Conservation (phyloP, 2,329 filamentous ascomycete genomes). For the Fusarium sp. region DNA sequence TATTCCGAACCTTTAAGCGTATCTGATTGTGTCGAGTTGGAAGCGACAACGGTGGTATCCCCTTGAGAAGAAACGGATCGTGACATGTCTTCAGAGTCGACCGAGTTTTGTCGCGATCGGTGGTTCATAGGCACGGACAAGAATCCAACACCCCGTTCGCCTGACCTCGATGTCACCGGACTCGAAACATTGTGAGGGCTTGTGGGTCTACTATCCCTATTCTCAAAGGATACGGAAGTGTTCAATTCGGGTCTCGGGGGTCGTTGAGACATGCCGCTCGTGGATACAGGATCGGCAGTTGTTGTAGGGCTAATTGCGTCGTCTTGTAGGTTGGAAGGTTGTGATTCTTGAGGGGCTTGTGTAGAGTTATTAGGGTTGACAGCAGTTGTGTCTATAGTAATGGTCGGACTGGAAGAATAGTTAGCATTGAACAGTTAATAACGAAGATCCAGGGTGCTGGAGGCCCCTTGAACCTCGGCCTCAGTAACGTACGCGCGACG, state of each 20-base stretch:
- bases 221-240: constrained; percentile 74
- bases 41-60: constrained; percentile 71
- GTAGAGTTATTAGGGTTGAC: constrained; percentile 51
- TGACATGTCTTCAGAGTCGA: constrained; percentile 76
- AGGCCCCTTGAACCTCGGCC: constrained; percentile 30
- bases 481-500: constrained; percentile 46
- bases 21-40: constrained; percentile 61
- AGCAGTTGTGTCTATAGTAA: constrained; percentile 68
- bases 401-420: constrained; percentile 61
- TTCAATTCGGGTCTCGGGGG: constrained; percentile 61
- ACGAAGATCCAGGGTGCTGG: constrained; percentile 16
- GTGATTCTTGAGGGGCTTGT: constrained; percentile 50
- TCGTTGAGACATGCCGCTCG: constrained; percentile 43
- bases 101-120: constrained; percentile 76
- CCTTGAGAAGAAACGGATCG: constrained; percentile 73
- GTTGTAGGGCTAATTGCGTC: constrained; percentile 59
- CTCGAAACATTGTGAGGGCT: constrained; percentile 81
- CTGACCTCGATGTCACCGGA: constrained; percentile 63
- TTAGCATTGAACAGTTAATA: constrained; percentile 36
- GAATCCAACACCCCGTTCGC: constrained; percentile 67
- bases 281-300: constrained; percentile 53
- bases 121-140: constrained; percentile 74
- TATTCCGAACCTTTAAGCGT: constrained; percentile 56
- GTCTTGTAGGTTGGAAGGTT: constrained; percentile 55
- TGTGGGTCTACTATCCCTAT: constrained; percentile 75